Evolutionary conservation across 2,329 filamentous ascomycete genomes (phyloP), one percentile per base, ranked within the genome.

Genomic region (Arthrobotrys pseudoclavata): DNA sequence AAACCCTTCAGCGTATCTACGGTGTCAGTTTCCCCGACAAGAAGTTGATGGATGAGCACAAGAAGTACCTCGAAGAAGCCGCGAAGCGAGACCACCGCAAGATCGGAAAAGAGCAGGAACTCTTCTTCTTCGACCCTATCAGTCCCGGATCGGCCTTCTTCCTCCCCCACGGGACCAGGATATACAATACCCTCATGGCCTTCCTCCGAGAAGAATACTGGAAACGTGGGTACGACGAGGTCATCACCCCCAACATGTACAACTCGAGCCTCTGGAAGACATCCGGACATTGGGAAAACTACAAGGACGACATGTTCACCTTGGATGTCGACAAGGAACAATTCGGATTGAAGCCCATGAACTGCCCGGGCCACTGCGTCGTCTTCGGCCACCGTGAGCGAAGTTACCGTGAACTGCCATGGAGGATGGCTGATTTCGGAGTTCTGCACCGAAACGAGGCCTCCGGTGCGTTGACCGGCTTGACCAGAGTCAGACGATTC

Each of bases 1-100:
- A 98, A 84, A 96, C 94, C 29, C 88, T 99, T 53, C 96, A 99
- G 85, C 91, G 96, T 82, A 96, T 99, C 82, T 97, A 97, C 82
- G 96, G 96, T 84, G 91, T 99, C 72, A 96, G 94, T 4, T 99
- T 94, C 89, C 95, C 95, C 2, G 94, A 97, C 85, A 98, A 99
- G 89, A 97, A 97, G 86, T 89, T 90, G 82, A 92, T 99, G 86
- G 90, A 92, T 55, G 94, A 96, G 82, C 94, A 98, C 86, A 91
- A 97, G 85, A 94, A 95, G 83, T 96, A 97, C 85, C 88, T 99
- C 31, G 95, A 97, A 82, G 96, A 99, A 85, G 96, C 96, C n/a
- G 95, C 96, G 79, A 97, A 97, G 87, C 91, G 96, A 79, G 96
- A 98, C 83, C 96, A 99, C 83, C 88, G 95, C 80, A 93, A 92